Base-by-base conservation (phyloP, 768 basidiomycete species). In the Cystobasidium ongulense region DNA sequence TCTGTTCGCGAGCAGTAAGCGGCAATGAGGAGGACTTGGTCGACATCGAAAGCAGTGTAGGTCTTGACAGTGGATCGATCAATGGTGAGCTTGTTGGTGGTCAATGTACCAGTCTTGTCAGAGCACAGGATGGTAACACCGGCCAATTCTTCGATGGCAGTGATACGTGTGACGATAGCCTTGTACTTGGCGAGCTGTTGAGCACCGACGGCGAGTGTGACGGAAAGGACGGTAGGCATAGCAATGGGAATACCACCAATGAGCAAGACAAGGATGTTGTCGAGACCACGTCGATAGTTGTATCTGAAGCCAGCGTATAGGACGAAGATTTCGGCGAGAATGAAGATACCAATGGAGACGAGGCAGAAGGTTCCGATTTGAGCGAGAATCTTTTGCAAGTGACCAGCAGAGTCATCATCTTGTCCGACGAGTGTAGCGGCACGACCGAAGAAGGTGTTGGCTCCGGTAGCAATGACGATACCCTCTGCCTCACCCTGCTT, bases 231-330 rank as follows among this genome's bases (percentile, higher is more conserved):
- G 75, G 95, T 98, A 77, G 95, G 95, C 95, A 98, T 98, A 81
- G 95, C 95, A 83, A 97, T 98, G 80, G 95, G 95, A 80, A 98
- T 98, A 85, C 95, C 95, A 85, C 95, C 95, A 83, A 98, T 98
- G 87, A 98, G 86, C 81, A 98, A 90, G 76, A 97, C 95, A 38
- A 98, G 87, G 83, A 97, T 93, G 85, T 93, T 90, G 86, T 98
- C 88, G 78, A 97, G 89, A 84, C 94, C 95, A 75, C 88, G 88
- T 79, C 95, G 91, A 84, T 98, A 98, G 63, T 79, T 82, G 85
- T 90, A 97, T 84, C 85, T 74, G 90, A 92, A 97, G 50, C 88
- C 90, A 63, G 93, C 89, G 82, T 97, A 98, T 74, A 98, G 86
- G 76, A 91, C 88, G 81, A 96, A 84, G 76, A 98, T 96, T 82